Conservation (phyloP, 2,329 filamentous ascomycete genomes). For the Claviceps sp. region DNA sequence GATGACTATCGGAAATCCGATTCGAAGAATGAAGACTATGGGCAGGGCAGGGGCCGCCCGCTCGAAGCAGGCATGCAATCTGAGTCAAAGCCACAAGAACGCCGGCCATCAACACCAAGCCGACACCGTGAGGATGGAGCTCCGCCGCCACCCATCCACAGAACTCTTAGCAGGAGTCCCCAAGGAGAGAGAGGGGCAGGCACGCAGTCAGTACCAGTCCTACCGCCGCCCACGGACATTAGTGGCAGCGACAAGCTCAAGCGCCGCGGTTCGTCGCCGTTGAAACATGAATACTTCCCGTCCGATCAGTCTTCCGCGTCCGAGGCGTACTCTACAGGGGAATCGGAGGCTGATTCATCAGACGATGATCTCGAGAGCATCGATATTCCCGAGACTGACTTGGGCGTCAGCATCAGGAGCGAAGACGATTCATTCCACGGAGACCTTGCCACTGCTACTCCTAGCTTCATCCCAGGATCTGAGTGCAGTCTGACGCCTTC, state of each 20-base stretch:
- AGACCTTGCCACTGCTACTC: slow-evolving; percentile 17
- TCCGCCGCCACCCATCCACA: slow-evolving; percentile 40
- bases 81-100: slow-evolving; percentile 15
- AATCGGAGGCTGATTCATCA: slow-evolving; percentile 33
- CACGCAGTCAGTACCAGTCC: slow-evolving; percentile 10
- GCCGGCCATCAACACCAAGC: slow-evolving; percentile 15
- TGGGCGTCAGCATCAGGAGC: slow-evolving; percentile 41
- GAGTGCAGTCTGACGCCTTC: slow-evolving; percentile 60
- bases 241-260: slow-evolving; percentile 33
- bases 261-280: slow-evolving; percentile 73
- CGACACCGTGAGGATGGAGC: slow-evolving; percentile 39
- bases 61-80: slow-evolving; percentile 25
- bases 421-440: slow-evolving; percentile 10
- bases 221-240: slow-evolving; percentile 24
- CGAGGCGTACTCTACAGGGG: slow-evolving; percentile 35
- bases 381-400: slow-evolving; percentile 44
- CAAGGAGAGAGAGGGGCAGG: slow-evolving; percentile 7
- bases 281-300: slow-evolving; percentile 94
- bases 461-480: slow-evolving; percentile 31
- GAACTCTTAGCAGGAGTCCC: slow-evolving; percentile 27
- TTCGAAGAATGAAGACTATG: slow-evolving; percentile 10
- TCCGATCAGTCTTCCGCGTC: slow-evolving; percentile 55
- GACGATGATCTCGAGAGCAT: slow-evolving; percentile 46
- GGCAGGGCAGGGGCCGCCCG: slow-evolving; percentile 16
- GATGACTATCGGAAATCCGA: slow-evolving; percentile 13